Evolutionary conservation across 352 stramenopile species (phyloP), one percentile per base, ranked within the genome.

Genomic region (Phytophthora fragariae): DNA sequence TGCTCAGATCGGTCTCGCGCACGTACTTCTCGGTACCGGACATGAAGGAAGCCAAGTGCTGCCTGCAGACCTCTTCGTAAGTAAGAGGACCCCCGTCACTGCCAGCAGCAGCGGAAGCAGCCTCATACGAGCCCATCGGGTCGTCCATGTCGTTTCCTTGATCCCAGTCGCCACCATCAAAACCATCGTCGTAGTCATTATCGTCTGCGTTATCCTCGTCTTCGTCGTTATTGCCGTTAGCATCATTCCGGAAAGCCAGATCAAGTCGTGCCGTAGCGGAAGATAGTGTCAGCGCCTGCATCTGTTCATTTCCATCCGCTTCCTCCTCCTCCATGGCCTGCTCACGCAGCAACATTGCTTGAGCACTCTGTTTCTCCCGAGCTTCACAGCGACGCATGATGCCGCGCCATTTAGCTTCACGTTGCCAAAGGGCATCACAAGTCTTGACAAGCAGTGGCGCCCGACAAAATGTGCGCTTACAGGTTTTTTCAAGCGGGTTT

Each of bases 41-140:
- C 86, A 95, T 93, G 64, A 95, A 95, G 6, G 85, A 81, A 35
- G 85, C 76, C n/a, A 92, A 81, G 63, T 95, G 88, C 63, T 93
- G 83, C 31, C 84, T 82, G 44, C 88, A 93, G 35, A 94, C 85
- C 49, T 92, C 85, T 47, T 94, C 85, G 58, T 94, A 94, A 11
- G 70, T 90, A 9, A 88, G 67, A 9, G 79, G 71, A 0, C 70
- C 70, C 31, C 81, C 76, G 4, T 53, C 62, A 50, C 10, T 67
- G 5, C 37, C 57, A 3, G 19, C 27, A 5, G 29, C 62, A 31
- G 70, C 29, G 17, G 60, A 54, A 12, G 64, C 60, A 15, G 50
- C 35, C 15, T 70, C 62, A n/a, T 73, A 76, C 5, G 62, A 65
- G 6, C 64, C 52, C 39, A 76, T 79, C 5, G 64, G 54, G n/a